Percentiles rank a stretch among this genome's conserved stretches.
Conservation (phyloP, 2,329 filamentous ascomycete genomes). For the Xylariaceae sp. region DNA sequence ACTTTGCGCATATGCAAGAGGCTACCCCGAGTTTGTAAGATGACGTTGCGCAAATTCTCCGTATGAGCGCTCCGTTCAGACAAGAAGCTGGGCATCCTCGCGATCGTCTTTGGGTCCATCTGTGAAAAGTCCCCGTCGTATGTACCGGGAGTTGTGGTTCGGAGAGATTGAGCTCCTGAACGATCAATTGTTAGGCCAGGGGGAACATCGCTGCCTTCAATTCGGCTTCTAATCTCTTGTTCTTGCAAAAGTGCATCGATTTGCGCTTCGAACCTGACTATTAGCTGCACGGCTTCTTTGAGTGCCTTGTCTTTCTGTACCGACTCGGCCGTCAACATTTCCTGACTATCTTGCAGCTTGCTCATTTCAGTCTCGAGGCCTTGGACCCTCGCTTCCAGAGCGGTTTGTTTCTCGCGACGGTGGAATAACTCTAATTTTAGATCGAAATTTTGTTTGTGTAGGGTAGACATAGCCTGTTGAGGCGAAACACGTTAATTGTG, state of each 20-base stretch:
- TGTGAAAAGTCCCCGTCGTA: constrained; percentile 12
- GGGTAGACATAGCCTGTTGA: constrained; percentile 56
- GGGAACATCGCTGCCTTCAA: constrained; percentile 41
- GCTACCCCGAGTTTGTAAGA: constrained; percentile 48
- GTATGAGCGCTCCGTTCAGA: constrained; percentile 57
- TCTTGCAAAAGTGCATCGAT: constrained; percentile 52
- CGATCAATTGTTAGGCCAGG: constrained; percentile 30
- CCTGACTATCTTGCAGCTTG: constrained; percentile 55
- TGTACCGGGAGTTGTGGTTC: constrained; percentile 21
- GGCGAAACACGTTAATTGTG: constrained; percentile 12
- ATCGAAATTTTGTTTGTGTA: constrained; percentile 75
- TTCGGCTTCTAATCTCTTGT: constrained; percentile 48
- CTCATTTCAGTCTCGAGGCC: constrained; percentile 49
- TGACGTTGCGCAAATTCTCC: constrained; percentile 58
- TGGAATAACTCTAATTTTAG: constrained; percentile 71
- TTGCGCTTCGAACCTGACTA: constrained; percentile 60
- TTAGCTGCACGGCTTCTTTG: constrained; percentile 67
- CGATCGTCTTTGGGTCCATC: constrained; percentile 37
- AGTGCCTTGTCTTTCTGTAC: constrained; percentile 68
- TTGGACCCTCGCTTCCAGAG: constrained; percentile 56
- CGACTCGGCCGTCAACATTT: constrained; percentile 55
- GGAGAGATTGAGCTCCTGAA: background rate
- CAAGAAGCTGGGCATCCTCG: constrained; percentile 61
- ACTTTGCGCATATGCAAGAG: constrained; percentile 47
- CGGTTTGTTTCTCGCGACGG: constrained; percentile 59